phyloP scores from a whole-genome alignment of 2,329 filamentous ascomycete species.

The Fusarium sp. region DNA sequence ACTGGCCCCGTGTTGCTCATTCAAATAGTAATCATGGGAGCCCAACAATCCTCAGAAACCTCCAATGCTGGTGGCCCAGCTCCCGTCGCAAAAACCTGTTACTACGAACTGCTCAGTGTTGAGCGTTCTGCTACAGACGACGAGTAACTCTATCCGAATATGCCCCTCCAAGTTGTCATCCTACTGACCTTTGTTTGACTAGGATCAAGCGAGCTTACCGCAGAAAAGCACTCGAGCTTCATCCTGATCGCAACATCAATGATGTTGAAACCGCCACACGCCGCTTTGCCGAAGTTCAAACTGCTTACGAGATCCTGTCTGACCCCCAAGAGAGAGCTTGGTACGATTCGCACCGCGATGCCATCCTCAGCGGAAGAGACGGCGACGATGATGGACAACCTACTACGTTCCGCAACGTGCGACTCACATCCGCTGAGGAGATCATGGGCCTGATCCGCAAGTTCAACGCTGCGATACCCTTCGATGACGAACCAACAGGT shows the following conservation, averaged over 20 bases:
- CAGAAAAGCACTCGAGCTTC: constrained; percentile 88
- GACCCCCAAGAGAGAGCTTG: constrained; percentile 95
- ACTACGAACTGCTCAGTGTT: constrained; percentile 86
- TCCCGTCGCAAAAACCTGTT: constrained; percentile 73
- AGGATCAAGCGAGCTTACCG: constrained; percentile 96
- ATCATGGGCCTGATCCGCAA: constrained; percentile 81
- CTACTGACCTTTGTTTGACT: not conserved
- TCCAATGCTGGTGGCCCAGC: constrained; percentile 49
- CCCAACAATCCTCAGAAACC: constrained; percentile 62
- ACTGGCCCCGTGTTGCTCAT: not conserved
- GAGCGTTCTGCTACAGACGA: constrained; percentile 80
- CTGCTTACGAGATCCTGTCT: constrained; percentile 94
- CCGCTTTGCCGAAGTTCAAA: constrained; percentile 90
- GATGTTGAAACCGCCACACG: constrained; percentile 85
- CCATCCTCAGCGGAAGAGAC: constrained; percentile 78
- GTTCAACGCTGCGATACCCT: constrained; percentile 82
- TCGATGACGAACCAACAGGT: constrained; percentile 80
- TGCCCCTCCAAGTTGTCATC: not conserved
- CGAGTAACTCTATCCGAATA: constrained; percentile 65
- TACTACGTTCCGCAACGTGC: constrained; percentile 74
- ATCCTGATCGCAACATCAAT: constrained; percentile 92
- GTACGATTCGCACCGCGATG: constrained; percentile 95
- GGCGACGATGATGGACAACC: constrained; percentile 57
- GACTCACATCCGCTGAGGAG: constrained; percentile 82
- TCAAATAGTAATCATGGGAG: constrained; percentile 57